Evolutionary conservation across 1,284 basidiomycete genomes (phyloP).

Genomic region (Ustilago bromivora): DNA sequence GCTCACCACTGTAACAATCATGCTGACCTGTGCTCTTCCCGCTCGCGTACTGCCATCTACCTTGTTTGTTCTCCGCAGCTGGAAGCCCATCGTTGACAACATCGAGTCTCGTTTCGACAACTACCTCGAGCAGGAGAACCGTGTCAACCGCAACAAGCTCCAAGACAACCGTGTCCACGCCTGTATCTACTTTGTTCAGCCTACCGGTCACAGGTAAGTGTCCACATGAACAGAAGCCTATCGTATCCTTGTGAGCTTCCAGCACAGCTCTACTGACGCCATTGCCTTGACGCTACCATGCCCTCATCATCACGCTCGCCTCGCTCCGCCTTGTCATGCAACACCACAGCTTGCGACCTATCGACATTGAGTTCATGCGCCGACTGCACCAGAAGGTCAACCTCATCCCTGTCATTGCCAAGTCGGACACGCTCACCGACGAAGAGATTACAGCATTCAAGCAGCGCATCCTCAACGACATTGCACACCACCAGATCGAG

Average conservation of each 20-base stretch:
- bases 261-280: background rate
- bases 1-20: background rate
- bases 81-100: slow-evolving; percentile 69
- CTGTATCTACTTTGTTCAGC: slow-evolving; percentile 69
- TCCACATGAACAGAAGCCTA: background rate
- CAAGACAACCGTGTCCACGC: slow-evolving; percentile 69
- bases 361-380: slow-evolving; percentile 69
- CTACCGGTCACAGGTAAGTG: slow-evolving; percentile 58
- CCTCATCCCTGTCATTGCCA: slow-evolving; percentile 69
- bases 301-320: background rate
- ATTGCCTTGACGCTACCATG: background rate
- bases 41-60: background rate
- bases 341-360: slow-evolving; percentile 55
- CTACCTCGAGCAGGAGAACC: slow-evolving; percentile 69
- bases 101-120: slow-evolving; percentile 68
- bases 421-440: slow-evolving; percentile 68
- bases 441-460: slow-evolving; percentile 65
- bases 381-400: slow-evolving; percentile 68
- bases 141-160: slow-evolving; percentile 67
- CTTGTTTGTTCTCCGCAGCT: slow-evolving; percentile 30
- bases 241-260: background rate
- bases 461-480: slow-evolving; percentile 66
- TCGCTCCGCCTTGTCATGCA: background rate
- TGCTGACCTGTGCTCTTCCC: slow-evolving; percentile 1
- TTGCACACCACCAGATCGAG: slow-evolving; percentile 67